Evolutionary conservation across 805 yeast genomes (phyloP), one percentile per base, ranked within the genome.

Genomic region (Starmerella apicola): DNA sequence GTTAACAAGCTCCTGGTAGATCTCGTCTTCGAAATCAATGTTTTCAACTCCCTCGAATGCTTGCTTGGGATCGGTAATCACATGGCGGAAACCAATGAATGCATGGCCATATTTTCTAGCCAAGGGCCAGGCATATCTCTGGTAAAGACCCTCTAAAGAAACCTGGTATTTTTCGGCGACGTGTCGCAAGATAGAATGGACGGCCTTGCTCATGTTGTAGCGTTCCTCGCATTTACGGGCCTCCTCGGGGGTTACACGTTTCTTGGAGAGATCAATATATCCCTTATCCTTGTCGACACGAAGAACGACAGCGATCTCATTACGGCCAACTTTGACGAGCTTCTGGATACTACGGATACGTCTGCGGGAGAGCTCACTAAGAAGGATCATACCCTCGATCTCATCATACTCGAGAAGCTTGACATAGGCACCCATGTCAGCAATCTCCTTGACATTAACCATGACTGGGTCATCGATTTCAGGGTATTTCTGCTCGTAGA

Each of bases 231-330:
- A 91, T 64, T 84, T 84, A 56, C 80, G 78, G 51, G 91, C 88
- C 63, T 91, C 98, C 66, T 91, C 98, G 28, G 95, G 78, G n/a
- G 93, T 78, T 41, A 88, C 98, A 62, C 95, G 78, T 74, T 97
- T 86, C 65, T 91, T 91, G 42, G 96, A 85, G 58, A 91, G 71
- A 67, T 91, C 98, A 59, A 91, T 91, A 65, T 91, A 91, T 35
- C 98, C 98, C 65, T 91, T 91, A 63, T 91, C 98, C 64, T 86
- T 86, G 66, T 91, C 98, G 45, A 91, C 98, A 70, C 98, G 81
- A 58, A 91, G 71, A 8, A 91, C 98, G 44, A 91, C 96, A 25
- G 88, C 98, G 41, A 91, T 96, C 66, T 91, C 98, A 59, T 91
- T 91, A 62, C 93, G 84, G 50, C 98, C 98, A 49, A 91, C 97